Evolutionary conservation across 1,139 yeast genomes (phyloP).

Genomic region (Yarrowia galli): DNA sequence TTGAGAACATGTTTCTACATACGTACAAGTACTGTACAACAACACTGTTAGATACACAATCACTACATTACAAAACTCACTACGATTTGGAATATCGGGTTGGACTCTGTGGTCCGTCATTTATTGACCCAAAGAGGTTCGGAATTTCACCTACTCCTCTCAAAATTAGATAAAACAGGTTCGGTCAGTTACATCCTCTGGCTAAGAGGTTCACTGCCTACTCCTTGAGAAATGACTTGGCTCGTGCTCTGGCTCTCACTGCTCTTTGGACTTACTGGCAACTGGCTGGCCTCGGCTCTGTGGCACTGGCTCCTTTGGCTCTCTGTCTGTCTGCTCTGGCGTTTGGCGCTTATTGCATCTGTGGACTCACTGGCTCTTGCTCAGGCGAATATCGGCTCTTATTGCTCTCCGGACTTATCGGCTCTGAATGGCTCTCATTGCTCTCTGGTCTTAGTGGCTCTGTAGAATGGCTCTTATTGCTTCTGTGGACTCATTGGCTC

Average conservation of each 20-base stretch:
- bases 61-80: not conserved
- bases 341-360: constrained; percentile 1
- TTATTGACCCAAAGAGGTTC: constrained; percentile 21
- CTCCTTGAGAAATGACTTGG: not conserved
- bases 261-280: constrained; percentile 1
- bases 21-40: too few species aligned
- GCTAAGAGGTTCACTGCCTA: constrained; percentile 9
- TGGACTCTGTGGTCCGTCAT: constrained; percentile 7
- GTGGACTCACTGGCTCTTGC: not conserved
- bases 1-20: too few species aligned
- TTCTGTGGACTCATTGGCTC: constrained; percentile 11
- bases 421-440: not conserved
- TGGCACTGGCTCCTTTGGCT: constrained; percentile 7
- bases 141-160: constrained; percentile 31
- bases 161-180: constrained; percentile 18
- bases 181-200: constrained; percentile 21
- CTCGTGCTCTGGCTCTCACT: constrained; percentile 13
- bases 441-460: not conserved
- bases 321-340: constrained; percentile 1
- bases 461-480: constrained; percentile 1
- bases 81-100: not conserved
- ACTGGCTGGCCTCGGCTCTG: constrained; percentile 6
- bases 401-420: constrained; percentile 19
- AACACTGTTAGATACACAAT: too few species aligned
- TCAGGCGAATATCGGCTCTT: not conserved